A percentile compares a stretch with the other conserved stretches of the same genome.
phyloP scores from a whole-genome alignment of 139 green algal species.

The Zygnema cylindricum region DNA sequence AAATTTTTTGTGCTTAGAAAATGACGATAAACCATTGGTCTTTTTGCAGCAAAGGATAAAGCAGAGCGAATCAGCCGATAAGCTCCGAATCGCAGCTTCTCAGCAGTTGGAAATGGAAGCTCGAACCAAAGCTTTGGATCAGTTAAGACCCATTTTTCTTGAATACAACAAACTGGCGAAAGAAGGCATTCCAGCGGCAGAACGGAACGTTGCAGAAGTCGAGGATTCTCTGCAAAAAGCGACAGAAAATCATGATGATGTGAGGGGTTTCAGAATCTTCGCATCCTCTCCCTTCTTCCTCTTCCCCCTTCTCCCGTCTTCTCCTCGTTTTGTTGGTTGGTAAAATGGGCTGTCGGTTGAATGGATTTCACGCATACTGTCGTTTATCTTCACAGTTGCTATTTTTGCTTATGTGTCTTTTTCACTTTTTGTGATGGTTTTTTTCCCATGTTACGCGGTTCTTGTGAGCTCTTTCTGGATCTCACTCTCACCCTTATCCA shows the following conservation, averaged over 20 bases:
- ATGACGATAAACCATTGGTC: too few relatives aligned
- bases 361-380: too few relatives aligned
- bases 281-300: neutral
- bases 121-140: constrained; percentile 59
- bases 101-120: constrained; percentile 59
- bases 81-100: neutral
- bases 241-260: constrained; percentile 2
- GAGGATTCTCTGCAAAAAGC: neutral
- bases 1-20: too few relatives aligned
- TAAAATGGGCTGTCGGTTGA: too few relatives aligned
- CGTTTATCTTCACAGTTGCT: too few relatives aligned
- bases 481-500: too few relatives aligned
- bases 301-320: too few relatives aligned
- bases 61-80: constrained; percentile 23
- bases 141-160: constrained; percentile 19
- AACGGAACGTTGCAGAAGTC: neutral
- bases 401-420: too few relatives aligned
- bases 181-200: constrained; percentile 3
- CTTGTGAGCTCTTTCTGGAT: too few relatives aligned
- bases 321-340: too few relatives aligned
- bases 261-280: neutral
- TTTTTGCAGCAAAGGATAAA: neutral
- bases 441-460: too few relatives aligned
- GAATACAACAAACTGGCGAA: constrained; percentile 44
- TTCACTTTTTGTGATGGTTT: too few relatives aligned